These are phyloP conservation scores for Ceratobasidium papillatum DNA, from an alignment of 1,284 basidiomycete species.

Conservation along the genomic window DNA sequence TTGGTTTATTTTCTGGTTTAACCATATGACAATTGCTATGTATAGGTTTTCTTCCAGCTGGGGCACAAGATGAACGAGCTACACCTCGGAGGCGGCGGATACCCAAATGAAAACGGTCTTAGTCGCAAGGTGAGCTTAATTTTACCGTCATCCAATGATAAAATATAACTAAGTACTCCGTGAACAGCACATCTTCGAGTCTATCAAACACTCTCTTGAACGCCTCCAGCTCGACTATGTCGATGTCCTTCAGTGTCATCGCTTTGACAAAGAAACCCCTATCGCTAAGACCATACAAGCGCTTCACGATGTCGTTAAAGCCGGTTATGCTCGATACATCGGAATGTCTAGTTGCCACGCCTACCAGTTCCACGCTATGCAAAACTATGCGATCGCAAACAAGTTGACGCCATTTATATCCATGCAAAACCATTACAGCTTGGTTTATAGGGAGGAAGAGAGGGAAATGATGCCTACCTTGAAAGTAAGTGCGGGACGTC, in stretches of 20 bases:
- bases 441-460: conserved; percentile 50
- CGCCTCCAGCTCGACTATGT: conserved; percentile 51
- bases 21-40: not conserved
- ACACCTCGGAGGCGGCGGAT: conserved; percentile 40
- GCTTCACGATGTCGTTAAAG: conserved; percentile 53
- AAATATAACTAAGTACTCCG: conserved; percentile 42
- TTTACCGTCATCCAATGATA: too few relatives aligned
- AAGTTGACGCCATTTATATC: conserved; percentile 54
- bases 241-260: conserved; percentile 53
- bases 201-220: conserved; percentile 48
- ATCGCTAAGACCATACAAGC: conserved; percentile 50
- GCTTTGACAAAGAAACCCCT: conserved; percentile 55
- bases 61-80: not conserved
- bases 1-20: not conserved
- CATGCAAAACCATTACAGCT: conserved; percentile 55
- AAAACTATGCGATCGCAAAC: conserved; percentile 53
- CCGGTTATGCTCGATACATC: conserved; percentile 56
- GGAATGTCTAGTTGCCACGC: conserved; percentile 52
- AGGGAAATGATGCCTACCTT: conserved; percentile 50
- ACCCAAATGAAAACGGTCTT: conserved; percentile 49
- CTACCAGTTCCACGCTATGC: conserved; percentile 48
- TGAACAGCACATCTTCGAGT: conserved; percentile 48
- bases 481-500: conserved; percentile 15
- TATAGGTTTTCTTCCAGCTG: conserved; percentile 9
- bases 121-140: conserved; percentile 48